phyloP scores from a whole-genome alignment of 169 alveolate genomes.

The Cryptosporidium meleagridis region DNA sequence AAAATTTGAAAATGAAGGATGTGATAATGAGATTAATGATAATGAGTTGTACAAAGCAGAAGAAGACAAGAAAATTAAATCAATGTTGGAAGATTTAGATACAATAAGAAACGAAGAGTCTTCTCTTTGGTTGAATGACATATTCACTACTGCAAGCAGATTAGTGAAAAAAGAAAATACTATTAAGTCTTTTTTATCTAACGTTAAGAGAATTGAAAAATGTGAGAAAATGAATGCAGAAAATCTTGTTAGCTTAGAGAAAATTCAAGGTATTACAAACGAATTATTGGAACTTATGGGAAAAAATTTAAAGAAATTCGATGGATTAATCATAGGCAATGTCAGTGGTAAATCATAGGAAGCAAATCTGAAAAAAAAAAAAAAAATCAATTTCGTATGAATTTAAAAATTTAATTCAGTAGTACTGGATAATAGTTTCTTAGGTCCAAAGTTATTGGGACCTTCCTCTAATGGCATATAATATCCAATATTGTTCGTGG shows the following conservation, averaged over 20 bases:
- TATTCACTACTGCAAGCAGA: neutral
- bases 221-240: neutral
- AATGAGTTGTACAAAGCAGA: neutral
- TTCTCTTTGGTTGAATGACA: neutral
- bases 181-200: neutral
- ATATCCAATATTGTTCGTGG: neutral
- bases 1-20: slow-evolving; percentile 1
- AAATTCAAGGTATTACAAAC: neutral
- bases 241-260: slow-evolving; percentile 2
- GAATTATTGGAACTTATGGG: neutral
- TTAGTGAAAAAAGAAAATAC: neutral
- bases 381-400: neutral
- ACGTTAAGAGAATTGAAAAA: neutral
- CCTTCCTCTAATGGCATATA: neutral
- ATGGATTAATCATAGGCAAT: neutral
- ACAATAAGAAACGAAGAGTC: neutral
- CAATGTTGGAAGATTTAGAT: slow-evolving; percentile 1
- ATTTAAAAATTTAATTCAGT: neutral
- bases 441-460: neutral
- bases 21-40: neutral
- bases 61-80: slow-evolving; percentile 6
- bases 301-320: neutral
- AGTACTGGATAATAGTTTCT: neutral
- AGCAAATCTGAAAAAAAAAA: neutral
- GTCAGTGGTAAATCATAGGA: neutral